A percentile compares a stretch with the other conserved stretches of the same genome.
Conservation (phyloP, 169 alveolate species). For the Eimeria praecox region DNA sequence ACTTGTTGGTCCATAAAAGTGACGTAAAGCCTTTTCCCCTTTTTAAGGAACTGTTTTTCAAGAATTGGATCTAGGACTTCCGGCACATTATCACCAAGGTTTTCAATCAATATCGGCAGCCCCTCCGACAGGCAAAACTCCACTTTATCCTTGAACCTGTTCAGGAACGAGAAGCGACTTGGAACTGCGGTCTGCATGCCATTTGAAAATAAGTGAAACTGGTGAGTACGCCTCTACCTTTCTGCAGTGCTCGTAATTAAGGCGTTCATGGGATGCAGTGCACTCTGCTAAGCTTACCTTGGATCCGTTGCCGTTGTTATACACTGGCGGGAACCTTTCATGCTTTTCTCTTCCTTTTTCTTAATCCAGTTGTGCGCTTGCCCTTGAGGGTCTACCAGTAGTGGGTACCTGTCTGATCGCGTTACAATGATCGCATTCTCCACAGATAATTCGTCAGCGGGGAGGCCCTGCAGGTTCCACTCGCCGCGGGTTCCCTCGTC, state of each 20-base stretch:
- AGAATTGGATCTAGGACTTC: constrained; percentile 97
- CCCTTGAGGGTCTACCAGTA: constrained; percentile 97
- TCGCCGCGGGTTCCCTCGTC: constrained; percentile 97
- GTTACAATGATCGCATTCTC: constrained; percentile 97
- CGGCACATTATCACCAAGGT: constrained; percentile 97
- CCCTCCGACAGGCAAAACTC: constrained; percentile 96
- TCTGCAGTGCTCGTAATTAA: background rate
- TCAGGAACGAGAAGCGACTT: background rate
- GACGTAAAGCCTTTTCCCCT: constrained; percentile 92
- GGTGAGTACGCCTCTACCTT: background rate
- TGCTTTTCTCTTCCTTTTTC: constrained; percentile 87
- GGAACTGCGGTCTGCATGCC: no score
- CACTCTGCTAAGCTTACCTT: constrained; percentile 30
- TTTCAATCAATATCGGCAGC: constrained; percentile 95
- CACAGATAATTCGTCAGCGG: constrained; percentile 96
- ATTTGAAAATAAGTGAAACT: background rate
- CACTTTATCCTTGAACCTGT: constrained; percentile 94
- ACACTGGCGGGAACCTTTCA: constrained; percentile 90
- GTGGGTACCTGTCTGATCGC: constrained; percentile 97
- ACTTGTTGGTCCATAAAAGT: constrained; percentile 92
- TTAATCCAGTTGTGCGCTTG: constrained; percentile 98
- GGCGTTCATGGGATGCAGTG: background rate
- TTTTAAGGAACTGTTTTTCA: constrained; percentile 95
- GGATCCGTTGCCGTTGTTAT: constrained; percentile 91
- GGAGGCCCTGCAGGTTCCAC: constrained; percentile 95